phyloP scores from a whole-genome alignment of 768 basidiomycete species.

The Rhizopogon sp. region DNA sequence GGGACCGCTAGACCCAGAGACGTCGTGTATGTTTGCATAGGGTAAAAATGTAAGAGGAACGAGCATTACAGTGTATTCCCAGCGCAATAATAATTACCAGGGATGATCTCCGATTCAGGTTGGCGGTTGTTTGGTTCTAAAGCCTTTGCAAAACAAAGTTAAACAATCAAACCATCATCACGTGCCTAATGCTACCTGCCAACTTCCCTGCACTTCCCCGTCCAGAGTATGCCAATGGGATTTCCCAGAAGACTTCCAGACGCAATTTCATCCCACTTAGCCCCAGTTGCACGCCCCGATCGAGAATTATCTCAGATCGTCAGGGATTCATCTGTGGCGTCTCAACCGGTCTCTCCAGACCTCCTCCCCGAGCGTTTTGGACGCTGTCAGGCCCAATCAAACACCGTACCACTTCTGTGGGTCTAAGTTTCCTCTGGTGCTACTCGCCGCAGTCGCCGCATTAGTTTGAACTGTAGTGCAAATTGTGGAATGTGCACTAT shows the following conservation, averaged over 20 bases:
- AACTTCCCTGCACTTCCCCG: too few species aligned
- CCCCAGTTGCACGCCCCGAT: not conserved
- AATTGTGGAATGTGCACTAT: too few species aligned
- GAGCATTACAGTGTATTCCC: slow-evolving; percentile 12
- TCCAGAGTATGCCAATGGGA: not conserved
- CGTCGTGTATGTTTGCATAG: slow-evolving; percentile 5
- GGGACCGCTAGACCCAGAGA: not conserved
- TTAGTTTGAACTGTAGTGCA: too few species aligned
- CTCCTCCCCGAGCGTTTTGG: too few species aligned
- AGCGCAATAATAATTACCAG: not conserved
- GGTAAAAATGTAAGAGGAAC: slow-evolving; percentile 20
- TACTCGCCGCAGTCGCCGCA: not conserved
- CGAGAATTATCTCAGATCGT: not conserved
- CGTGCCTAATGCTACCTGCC: too few species aligned
- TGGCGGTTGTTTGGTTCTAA: slow-evolving; percentile 25
- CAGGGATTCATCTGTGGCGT: not conserved
- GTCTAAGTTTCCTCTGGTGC: not conserved
- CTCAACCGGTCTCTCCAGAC: too few species aligned
- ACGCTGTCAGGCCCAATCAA: not conserved
- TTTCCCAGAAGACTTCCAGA: not conserved
- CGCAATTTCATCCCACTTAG: not conserved
- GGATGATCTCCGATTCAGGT: not conserved
- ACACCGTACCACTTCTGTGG: not conserved
- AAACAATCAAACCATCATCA: not conserved
- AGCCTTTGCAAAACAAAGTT: slow-evolving; percentile 21